Evolutionary conservation across 345 rosid species (phyloP), one percentile per base, ranked within the genome.

Genomic region (Salix brachista): DNA sequence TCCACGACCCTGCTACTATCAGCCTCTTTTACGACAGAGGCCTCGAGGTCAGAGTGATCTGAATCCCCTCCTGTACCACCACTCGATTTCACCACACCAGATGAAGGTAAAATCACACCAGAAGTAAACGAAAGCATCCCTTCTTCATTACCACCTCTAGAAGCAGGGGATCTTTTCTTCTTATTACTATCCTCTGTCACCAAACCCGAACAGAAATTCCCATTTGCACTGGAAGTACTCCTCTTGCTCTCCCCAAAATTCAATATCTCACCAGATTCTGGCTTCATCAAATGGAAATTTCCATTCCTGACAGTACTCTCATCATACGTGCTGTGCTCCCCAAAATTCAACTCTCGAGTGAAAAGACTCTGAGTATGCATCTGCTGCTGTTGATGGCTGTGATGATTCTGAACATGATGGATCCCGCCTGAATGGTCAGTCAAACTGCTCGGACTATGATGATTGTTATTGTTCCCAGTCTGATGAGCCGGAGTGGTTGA

Each of bases 11-110:
- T 85, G 37, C 90, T 83, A 8, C 96, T 89, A 11, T 86, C 94
- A 1, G 88, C 79, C 67, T 91, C 99, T 77, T 86, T 91, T 21
- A 81, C 89, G 19, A 93, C 91, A 2, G 99, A 96, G 16, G 97
- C 97, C 78, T 96, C 99, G 1, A 93, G 89, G 84, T 96, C 99
- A 0, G 99, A 96, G 65, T 93, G 94, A 74, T 93, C 99, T 0
- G 98, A 94, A 79, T 96, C 99, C 19, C 82, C 91, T 0, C 82
- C 94, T 1, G 83, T 85, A 28, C 86, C 91, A 2, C 87, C 87
- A 46, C 86, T 80, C 1, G 91, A 89, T 77, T 88, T 92, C 70
- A 82, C 81, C 70, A 52, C 76, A 11, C 88, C 89, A 3, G 94
- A 87, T 64, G 96, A 83, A 17, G 91, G 86, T 82, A 91, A 74